Evolutionary conservation across 2,329 filamentous ascomycete species (phyloP).

Genomic region (Pseudocercospora fuligena): DNA sequence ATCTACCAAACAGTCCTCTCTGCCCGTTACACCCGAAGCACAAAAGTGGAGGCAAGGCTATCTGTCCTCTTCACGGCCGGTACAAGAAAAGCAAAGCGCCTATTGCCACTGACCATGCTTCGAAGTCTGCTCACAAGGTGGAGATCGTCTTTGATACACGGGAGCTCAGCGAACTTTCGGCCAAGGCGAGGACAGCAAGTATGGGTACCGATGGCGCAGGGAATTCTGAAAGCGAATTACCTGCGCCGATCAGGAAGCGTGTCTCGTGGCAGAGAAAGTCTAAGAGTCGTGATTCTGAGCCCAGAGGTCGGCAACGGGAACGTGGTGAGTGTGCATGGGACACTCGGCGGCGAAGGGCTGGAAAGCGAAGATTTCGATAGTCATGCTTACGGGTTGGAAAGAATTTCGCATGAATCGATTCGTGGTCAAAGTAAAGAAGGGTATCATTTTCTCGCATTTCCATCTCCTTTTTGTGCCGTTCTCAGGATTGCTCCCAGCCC

Average conservation of each 20-base stretch:
- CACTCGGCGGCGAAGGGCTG: background rate
- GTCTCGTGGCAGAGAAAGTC: background rate
- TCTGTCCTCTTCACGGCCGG: conserved; percentile 48
- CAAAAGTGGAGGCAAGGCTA: conserved; percentile 42
- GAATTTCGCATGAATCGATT: background rate
- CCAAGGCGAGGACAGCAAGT: conserved; percentile 10
- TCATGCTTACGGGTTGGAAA: background rate
- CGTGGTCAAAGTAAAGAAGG: background rate
- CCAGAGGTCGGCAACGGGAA: conserved; percentile 14
- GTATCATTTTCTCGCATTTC: background rate
- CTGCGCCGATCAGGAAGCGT: conserved; percentile 10
- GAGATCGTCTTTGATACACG: conserved; percentile 26
- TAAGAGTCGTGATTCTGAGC: conserved; percentile 8
- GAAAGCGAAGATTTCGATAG: conserved; percentile 2
- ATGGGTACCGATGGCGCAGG: conserved; percentile 24
- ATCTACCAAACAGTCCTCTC: conserved; percentile 49
- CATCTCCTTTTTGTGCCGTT: background rate
- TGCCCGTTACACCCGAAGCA: conserved; percentile 48
- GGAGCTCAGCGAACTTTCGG: conserved; percentile 2
- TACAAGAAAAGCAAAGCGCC: conserved; percentile 24
- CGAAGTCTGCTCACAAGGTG: conserved; percentile 12
- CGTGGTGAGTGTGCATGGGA: conserved; percentile 13
- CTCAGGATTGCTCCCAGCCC: background rate
- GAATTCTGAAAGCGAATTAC: background rate
- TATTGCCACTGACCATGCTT: background rate